Base-by-base conservation (phyloP, 345 rosid species). In the Dipteronia dyeriana region DNA sequence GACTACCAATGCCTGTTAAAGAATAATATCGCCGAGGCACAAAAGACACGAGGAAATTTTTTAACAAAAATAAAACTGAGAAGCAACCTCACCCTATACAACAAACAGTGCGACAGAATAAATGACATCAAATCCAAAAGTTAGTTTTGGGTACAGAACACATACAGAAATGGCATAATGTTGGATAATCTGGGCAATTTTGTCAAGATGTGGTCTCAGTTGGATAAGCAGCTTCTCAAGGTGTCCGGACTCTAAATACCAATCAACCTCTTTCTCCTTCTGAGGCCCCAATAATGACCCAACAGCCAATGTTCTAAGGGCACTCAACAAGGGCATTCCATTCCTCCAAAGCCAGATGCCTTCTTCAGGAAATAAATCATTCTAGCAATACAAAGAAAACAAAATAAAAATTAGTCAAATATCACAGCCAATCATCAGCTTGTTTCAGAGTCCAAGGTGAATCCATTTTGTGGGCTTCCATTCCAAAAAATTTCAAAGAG, bases 131-230 rank as follows among this genome's bases (percentile, higher is more conserved):
- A 79, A 66, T 60, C 67, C 38, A 73, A 72, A 47, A 62, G 7
- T 51, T n/a, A 16, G 20, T 26, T 49, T 16, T 25, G 39, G 51
- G 49, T 53, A 65, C 71, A 77, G 81, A 81, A 59, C 68, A 88
- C 97, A 80, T 94, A 96, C 98, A 77, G 97, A 96, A 78, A 94
- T 87, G 56, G 95, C 92, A 85, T 90, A 93, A 87, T 91, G 97
- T 70, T 89, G 90, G 85, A 96, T 92, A 80, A 94, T 90, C 85
- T 88, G 90, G 17, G 93, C 94, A 83, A 96, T 91, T 85, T 90
- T 89, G 82, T 89, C 97, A 75, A 96, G 94, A 54, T 94, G 91
- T 16, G 98, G 97, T 70, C 85, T 84, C 84, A 94, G 83, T 74
- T 92, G 95, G 77, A 79, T 85, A 74, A 94, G 84, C 84, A 96